Conservation (phyloP, 768 basidiomycete species). For the Mycena galericulata region DNA sequence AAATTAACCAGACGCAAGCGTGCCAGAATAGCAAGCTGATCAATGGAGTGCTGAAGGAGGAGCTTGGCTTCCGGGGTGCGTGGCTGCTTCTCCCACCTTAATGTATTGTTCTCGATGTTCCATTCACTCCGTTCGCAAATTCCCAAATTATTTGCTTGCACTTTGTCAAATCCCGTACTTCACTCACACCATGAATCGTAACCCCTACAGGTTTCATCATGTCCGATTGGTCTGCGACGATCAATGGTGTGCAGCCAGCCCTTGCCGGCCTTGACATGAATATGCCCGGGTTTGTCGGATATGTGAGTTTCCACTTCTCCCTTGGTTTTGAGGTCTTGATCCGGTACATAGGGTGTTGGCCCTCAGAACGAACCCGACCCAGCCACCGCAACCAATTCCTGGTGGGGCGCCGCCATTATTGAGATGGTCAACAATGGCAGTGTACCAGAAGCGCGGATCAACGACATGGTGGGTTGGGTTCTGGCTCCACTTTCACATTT, state of each 20-base stretch:
- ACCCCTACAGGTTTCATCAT: conserved; percentile 26
- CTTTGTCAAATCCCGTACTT: no score
- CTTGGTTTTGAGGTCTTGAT: background rate
- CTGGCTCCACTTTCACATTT: background rate
- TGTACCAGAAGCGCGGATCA: conserved; percentile 57
- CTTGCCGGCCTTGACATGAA: conserved; percentile 35
- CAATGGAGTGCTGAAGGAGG: conserved; percentile 59
- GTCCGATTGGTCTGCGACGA: conserved; percentile 63
- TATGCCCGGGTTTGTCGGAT: conserved; percentile 50
- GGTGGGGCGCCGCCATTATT: conserved; percentile 45
- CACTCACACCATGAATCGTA: background rate
- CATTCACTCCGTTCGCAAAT: background rate
- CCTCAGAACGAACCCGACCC: conserved; percentile 24
- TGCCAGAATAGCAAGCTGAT: conserved; percentile 57
- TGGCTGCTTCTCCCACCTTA: background rate
- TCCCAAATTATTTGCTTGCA: background rate
- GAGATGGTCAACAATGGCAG: conserved; percentile 58
- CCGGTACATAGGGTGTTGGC: background rate
- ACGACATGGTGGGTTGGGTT: conserved; percentile 59
- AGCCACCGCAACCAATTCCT: conserved; percentile 22
- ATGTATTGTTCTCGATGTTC: background rate
- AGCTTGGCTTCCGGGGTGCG: conserved; percentile 60
- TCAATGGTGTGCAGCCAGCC: conserved; percentile 31
- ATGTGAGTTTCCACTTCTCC: conserved; percentile 28
- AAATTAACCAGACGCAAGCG: conserved; percentile 56